Conservation (phyloP, 495 filamentous ascomycete species). For the Extremus antarcticus region DNA sequence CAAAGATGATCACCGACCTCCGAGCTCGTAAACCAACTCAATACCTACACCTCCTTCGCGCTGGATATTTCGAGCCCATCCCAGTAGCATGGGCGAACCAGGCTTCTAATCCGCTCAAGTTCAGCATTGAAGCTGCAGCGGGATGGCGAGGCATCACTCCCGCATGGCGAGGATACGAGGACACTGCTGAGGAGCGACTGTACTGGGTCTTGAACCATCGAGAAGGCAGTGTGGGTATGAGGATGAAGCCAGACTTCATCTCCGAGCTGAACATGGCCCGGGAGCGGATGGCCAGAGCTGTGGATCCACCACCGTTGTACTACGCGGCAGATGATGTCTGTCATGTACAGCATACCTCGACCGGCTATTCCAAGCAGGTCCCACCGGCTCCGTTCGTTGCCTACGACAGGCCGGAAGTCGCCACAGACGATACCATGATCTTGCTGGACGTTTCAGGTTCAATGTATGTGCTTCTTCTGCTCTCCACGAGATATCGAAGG, state of each 20-base stretch:
- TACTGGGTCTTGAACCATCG: constrained; percentile 42
- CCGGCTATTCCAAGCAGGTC: constrained; percentile 37
- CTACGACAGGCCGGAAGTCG: constrained; percentile 27
- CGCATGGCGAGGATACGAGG: constrained; percentile 38
- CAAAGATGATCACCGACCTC: constrained; percentile 31
- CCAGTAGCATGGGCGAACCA: constrained; percentile 35
- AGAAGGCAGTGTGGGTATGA: constrained; percentile 21
- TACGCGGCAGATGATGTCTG: constrained; percentile 34
- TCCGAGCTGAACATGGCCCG: constrained; percentile 35
- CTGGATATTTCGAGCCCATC: constrained; percentile 42
- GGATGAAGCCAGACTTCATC: constrained; percentile 37
- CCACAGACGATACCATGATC: constrained; percentile 39
- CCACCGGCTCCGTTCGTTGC: constrained; percentile 31
- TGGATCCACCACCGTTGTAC: constrained; percentile 33
- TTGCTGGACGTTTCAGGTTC: constrained; percentile 38
- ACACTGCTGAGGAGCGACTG: constrained; percentile 38
- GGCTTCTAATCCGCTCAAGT: constrained; percentile 36
- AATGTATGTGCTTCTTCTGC: too few species aligned
- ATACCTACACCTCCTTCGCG: constrained; percentile 38
- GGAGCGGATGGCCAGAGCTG: constrained; percentile 33
- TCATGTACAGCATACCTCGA: constrained; percentile 31
- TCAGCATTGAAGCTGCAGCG: constrained; percentile 34
- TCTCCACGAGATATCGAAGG: too few species aligned
- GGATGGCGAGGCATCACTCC: constrained; percentile 42
- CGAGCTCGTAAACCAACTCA: constrained; percentile 32